These are phyloP conservation scores for Hypoxylon sp. DNA, from an alignment of 2,329 filamentous ascomycete genomes.

Conservation along the genomic window DNA sequence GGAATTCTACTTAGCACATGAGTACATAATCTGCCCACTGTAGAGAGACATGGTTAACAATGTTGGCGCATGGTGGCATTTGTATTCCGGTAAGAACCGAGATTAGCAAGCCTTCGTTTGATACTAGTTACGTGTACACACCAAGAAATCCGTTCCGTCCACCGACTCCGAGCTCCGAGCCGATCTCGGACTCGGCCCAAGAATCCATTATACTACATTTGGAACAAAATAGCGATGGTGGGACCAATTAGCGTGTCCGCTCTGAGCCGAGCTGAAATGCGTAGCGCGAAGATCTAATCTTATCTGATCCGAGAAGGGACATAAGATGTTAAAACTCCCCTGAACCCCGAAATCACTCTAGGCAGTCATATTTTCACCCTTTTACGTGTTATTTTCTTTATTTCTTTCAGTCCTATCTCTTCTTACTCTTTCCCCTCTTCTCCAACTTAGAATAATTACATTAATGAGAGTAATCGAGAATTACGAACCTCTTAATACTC, in stretches of 20 bases:
- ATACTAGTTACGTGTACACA: slow-evolving; percentile 5
- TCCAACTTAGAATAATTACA: not conserved
- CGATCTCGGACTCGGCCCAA: slow-evolving; percentile 47
- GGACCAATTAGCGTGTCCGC: slow-evolving; percentile 28
- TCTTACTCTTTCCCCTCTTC: not conserved
- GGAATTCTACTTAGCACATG: not conserved
- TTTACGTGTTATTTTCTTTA: not conserved
- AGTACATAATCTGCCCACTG: not conserved
- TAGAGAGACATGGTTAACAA: not conserved
- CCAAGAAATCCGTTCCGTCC: slow-evolving; percentile 30
- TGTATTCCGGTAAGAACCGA: slow-evolving; percentile 4
- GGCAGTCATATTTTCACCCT: slow-evolving; percentile 8
- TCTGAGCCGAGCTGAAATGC: slow-evolving; percentile 25
- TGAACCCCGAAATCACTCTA: not conserved
- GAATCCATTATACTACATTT: slow-evolving; percentile 5
- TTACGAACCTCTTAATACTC: not conserved
- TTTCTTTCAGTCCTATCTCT: not conserved
- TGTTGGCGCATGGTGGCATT: not conserved
- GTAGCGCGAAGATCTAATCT: slow-evolving; percentile 48
- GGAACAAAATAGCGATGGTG: slow-evolving; percentile 14
- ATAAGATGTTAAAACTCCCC: slow-evolving; percentile 6
- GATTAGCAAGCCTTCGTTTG: not conserved
- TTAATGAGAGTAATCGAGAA: not conserved
- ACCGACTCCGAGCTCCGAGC: slow-evolving; percentile 43
- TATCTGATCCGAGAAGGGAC: slow-evolving; percentile 48